phyloP scores from a whole-genome alignment of 2,329 filamentous ascomycete species.

The Trematosphaeria pertusa region DNA sequence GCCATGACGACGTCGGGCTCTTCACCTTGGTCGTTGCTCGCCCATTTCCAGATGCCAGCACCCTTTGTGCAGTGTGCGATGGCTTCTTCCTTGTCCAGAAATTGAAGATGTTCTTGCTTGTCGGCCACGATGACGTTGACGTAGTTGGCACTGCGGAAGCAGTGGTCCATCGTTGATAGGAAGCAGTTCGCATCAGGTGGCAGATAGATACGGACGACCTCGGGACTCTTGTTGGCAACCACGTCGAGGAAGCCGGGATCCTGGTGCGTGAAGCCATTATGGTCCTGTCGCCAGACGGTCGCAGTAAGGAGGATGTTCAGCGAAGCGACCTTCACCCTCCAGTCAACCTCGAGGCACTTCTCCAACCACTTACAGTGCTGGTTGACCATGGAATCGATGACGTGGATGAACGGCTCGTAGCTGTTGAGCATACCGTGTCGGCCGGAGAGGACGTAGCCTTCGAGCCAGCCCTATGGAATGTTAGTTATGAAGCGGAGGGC shows the following conservation, averaged over 20 bases:
- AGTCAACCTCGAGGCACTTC: slow-evolving; percentile 80
- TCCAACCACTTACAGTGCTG: slow-evolving; percentile 88
- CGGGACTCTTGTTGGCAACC: slow-evolving; percentile 79
- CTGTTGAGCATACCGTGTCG: slow-evolving; percentile 79
- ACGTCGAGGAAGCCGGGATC: slow-evolving; percentile 82
- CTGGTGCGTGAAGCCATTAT: slow-evolving; percentile 85
- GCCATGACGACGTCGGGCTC: slow-evolving; percentile 71
- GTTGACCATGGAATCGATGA: slow-evolving; percentile 86
- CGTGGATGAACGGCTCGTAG: slow-evolving; percentile 83
- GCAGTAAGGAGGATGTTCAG: slow-evolving; percentile 81
- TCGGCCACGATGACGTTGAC: slow-evolving; percentile 83
- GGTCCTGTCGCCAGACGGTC: slow-evolving; percentile 82
- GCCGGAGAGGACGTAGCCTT: slow-evolving; percentile 78
- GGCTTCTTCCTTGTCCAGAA: slow-evolving; percentile 74
- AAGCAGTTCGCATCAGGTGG: slow-evolving; percentile 82
- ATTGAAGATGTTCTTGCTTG: slow-evolving; percentile 81
- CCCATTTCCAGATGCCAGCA: slow-evolving; percentile 78
- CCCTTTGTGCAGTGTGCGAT: slow-evolving; percentile 80
- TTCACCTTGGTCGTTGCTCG: slow-evolving; percentile 70
- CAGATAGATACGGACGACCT: slow-evolving; percentile 81
- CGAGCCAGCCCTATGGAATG: slow-evolving; percentile 64
- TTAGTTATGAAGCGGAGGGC: slow-evolving; percentile 13
- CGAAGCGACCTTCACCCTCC: slow-evolving; percentile 75
- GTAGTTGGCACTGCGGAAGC: slow-evolving; percentile 75
- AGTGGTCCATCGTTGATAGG: slow-evolving; percentile 78